Evolutionary conservation across 352 stramenopile species (phyloP).

Genomic region (Globisporangium uncinulatum): DNA sequence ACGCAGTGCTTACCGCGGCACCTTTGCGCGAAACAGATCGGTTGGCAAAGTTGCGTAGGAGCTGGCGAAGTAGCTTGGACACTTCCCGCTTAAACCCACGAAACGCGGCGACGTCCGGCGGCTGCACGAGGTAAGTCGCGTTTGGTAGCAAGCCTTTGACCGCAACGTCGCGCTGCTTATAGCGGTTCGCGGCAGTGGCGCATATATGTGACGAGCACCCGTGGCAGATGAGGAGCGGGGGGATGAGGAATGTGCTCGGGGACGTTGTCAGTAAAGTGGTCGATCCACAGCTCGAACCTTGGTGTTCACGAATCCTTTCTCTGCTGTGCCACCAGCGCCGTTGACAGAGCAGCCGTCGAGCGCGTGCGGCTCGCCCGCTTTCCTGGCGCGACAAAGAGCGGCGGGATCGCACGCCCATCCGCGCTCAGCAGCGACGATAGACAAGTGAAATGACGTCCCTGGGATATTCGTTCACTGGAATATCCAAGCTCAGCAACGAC

Average conservation of each 20-base stretch:
- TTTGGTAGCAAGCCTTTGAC: not conserved
- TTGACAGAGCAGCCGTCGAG: not conserved
- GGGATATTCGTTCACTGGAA: not conserved
- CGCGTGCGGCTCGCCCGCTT: too few species aligned
- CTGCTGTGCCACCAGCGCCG: too few species aligned
- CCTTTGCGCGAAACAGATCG: too few species aligned
- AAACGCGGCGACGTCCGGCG: not conserved
- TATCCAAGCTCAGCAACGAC: not conserved
- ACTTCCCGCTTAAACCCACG: too few species aligned
- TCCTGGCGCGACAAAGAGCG: too few species aligned
- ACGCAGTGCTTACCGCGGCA: too few species aligned
- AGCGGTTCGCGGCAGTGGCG: not conserved
- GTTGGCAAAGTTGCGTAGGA: too few species aligned
- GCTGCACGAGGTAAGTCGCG: not conserved
- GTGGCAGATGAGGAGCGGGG: not conserved
- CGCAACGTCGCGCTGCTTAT: not conserved
- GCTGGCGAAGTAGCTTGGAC: too few species aligned
- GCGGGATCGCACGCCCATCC: not conserved
- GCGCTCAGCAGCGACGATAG: not conserved
- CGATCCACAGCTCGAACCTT: too few species aligned
- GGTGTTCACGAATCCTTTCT: too few species aligned
- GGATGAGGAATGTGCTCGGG: not conserved
- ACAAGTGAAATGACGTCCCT: not conserved
- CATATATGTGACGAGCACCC: not conserved
- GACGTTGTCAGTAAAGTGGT: too few species aligned